phyloP scores from a whole-genome alignment of 495 filamentous ascomycete species.

The Penicillium longicatenatum region DNA sequence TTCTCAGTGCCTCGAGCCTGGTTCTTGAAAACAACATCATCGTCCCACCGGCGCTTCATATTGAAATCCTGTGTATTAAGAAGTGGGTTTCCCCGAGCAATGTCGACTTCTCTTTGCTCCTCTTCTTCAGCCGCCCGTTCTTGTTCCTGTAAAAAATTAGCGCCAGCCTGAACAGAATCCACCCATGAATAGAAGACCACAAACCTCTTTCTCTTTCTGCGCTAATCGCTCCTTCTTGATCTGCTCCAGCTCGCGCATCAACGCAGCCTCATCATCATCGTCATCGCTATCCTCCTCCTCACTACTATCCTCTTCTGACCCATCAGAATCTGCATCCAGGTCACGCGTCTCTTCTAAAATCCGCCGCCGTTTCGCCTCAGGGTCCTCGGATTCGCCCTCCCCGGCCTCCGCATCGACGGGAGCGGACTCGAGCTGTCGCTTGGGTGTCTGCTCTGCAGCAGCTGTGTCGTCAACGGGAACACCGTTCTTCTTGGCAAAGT shows the following conservation, averaged over 20 bases:
- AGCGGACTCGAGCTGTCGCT: conserved; percentile 66
- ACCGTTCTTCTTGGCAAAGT: conserved; percentile 83
- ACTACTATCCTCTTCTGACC: conserved; percentile 67
- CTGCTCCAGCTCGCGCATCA: conserved; percentile 91
- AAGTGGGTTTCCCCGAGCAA: conserved; percentile 89
- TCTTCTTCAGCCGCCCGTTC: conserved; percentile 76
- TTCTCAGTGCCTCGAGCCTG: conserved; percentile 95
- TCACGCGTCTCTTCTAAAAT: conserved; percentile 87
- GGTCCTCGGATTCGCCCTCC: conserved; percentile 55
- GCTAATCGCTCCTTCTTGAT: conserved; percentile 89
- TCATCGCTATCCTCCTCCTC: conserved; percentile 77
- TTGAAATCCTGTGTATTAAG: conserved; percentile 67
- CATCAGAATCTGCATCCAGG: conserved; percentile 87
- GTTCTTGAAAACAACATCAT: conserved; percentile 99
- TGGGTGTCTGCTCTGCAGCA: conserved; percentile 46
- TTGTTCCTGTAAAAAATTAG: conserved; percentile 55
- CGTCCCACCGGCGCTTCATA: conserved; percentile 75
- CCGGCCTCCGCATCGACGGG: conserved; percentile 34
- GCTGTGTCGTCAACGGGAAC: conserved; percentile 43
- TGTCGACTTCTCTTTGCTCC: conserved; percentile 81
- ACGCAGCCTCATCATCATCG: conserved; percentile 85
- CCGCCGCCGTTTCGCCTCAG: conserved; percentile 79
- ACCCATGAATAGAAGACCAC: not conserved
- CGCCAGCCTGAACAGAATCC: not conserved
- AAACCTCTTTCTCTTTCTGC: conserved; percentile 79